Base-by-base conservation (phyloP, 1,284 basidiomycete genomes). In the Naganishia sp. region DNA sequence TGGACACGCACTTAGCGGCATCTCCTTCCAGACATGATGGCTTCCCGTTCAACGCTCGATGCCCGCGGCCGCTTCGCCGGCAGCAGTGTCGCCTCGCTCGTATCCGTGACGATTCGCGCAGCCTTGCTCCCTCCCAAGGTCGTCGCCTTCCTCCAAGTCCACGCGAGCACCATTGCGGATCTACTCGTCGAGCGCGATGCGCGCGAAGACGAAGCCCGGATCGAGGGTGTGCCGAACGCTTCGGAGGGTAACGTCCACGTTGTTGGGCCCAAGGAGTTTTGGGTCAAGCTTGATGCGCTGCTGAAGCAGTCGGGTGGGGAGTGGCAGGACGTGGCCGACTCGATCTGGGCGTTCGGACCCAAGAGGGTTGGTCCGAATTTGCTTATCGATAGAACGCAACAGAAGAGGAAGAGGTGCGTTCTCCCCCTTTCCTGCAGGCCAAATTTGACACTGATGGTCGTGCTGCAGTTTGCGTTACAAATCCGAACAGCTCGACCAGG, bases 301-400 rank as follows among this genome's bases (percentile, higher is more conserved):
- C 90, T 90, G 71, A 80, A 83, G 50, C 82, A 85, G 65, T 86
- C 83, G 3, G 94, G 92, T 2, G 84, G 86, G 3, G 92, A 97
- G 70, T 98, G 94, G 94, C 79, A 77, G 2, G 85, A 85, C 55
- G 76, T 94, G 9, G 84, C 82, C 0, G 88, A 92, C 55, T 84
- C 82, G 63, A 85, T 96, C 1, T 95, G 93, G 90, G 86, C 90
- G 17, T 95, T 97, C 78, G 96, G 96, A 0, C 95, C 96, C 0
- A 89, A 90, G 70, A 82, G 86, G 61, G 86, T 90, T 21, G 95
- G 95, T 0, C 87, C 91, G 5, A 97, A 95, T 76, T 74, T 99
- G 17, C 80, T 99, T 7, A 82, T 98, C 13, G 95, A 97, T 79
- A 77, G 73, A 57, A 68, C 55, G 47, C 81, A 68, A 17, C 75